Evolutionary conservation across 306 rosid genomes (phyloP), one percentile per base, ranked within the genome.

Genomic region (Gastrolobium villosum): DNA sequence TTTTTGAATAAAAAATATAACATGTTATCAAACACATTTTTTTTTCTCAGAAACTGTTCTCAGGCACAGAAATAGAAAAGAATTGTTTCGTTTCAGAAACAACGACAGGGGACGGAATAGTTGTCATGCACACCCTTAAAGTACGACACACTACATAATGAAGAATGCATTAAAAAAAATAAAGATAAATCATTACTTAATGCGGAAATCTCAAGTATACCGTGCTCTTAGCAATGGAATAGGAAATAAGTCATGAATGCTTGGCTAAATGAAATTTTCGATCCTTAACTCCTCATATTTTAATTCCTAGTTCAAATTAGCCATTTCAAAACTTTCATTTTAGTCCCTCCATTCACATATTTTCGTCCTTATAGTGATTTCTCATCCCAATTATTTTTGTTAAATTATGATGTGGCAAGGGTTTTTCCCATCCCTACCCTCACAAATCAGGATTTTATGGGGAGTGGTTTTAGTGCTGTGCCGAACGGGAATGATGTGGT

Each of bases 211-310:
- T n/a, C 45, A 35, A 13, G 4, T 9, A 62, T 62, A 35, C 5
- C 70, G 5, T 41, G 36, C 54, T n/a, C 46, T 30, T n/a, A 70
- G 61, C 43, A n/a, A 5, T 36, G 7, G 7, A 32, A 70, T 49
- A 40, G 53, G 11, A 41, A 54, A 14, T 44, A 32, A 72, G 53
- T 9, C 54, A 56, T 44, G 67, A 57, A 56, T 59, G 56, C 43
- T 41, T 72, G 13, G 52, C 35, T 26, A 72, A 40, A 56, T 56
- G 6, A 11, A 72, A n/a, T 54, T 40, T 39, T 10, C 20, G 5
- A 57, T 5, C 26, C 75, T 34, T 20, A 6, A 10, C 10, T 68
- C 31, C 6, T 14, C 7, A 13, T 14, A 20, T 39, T 39, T 39
- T 36, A 14, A 50, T 14, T 20, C 61, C 44, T n/a, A 20, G 20